phyloP scores from a whole-genome alignment of 257 asterid genomes.

The Nicotiana attenuata region DNA sequence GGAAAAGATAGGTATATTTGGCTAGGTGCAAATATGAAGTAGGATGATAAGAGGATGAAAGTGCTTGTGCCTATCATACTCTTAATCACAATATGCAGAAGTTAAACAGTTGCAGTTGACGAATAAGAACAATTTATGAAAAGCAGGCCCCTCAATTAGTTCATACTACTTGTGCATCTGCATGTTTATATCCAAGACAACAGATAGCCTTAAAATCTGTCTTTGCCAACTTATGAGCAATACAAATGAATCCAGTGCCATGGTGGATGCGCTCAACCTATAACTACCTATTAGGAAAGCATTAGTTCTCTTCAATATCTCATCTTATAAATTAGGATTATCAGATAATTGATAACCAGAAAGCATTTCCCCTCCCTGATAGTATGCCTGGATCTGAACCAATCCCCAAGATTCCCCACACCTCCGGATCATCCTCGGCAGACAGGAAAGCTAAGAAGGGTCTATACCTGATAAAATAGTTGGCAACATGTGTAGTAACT shows the following conservation, averaged over 20 bases:
- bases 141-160: neutral
- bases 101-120: neutral
- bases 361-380: too few relatives aligned
- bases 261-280: neutral
- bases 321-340: too few relatives aligned
- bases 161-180: neutral
- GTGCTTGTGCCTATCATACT: neutral
- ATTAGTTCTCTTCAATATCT: too few relatives aligned
- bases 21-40: too few relatives aligned
- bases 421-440: neutral
- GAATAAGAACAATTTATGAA: neutral
- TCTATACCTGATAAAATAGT: conserved; percentile 64
- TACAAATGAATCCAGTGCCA: neutral
- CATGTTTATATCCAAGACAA: neutral
- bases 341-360: too few relatives aligned
- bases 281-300: too few relatives aligned
- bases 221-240: neutral
- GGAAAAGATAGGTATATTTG: neutral
- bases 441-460: neutral
- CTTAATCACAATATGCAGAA: neutral
- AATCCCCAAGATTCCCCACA: neutral
- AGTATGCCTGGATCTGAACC: neutral
- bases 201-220: neutral
- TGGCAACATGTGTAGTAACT: conserved; percentile 88
- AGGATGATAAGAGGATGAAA: too few relatives aligned